Percentiles rank a stretch among this genome's conserved stretches.
phyloP scores from a whole-genome alignment of 192 early-diverging fungal genomes.

The Coemansia sp. region DNA sequence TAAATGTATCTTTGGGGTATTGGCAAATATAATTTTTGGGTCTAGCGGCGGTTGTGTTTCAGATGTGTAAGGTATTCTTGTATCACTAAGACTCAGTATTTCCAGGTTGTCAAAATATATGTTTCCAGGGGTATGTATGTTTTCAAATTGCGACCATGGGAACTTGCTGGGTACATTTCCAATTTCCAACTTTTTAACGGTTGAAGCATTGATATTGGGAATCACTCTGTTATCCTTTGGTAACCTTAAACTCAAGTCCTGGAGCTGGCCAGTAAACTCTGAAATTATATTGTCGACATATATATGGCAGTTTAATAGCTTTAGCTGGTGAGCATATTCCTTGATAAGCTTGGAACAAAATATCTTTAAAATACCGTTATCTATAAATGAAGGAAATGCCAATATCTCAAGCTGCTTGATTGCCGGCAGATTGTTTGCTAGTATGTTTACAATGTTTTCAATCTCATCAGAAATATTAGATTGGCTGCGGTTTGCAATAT shows the following conservation, averaged over 20 bases:
- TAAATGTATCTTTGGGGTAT: constrained; percentile 2
- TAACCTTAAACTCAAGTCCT: neutral
- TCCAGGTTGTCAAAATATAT: constrained; percentile 3
- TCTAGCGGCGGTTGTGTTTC: constrained; percentile 2
- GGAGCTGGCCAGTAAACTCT: neutral
- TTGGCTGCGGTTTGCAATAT: neutral
- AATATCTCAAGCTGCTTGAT: neutral
- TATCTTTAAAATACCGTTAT: neutral
- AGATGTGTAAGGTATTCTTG: neutral
- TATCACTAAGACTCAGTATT: neutral
- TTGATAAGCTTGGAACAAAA: neutral
- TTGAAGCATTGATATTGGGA: neutral
- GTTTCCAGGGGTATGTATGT: neutral
- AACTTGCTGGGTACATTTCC: neutral
- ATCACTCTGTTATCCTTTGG: neutral
- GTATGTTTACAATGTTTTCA: neutral
- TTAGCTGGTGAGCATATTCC: neutral
- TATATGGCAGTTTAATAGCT: neutral
- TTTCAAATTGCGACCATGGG: neutral
- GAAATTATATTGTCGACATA: neutral
- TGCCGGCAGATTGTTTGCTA: neutral
- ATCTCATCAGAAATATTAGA: neutral
- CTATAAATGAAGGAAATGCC: neutral
- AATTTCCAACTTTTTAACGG: neutral
- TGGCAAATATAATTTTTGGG: neutral